Base-by-base conservation (phyloP, 106 monocot genomes). In the Alisma plantagoaquatica region DNA sequence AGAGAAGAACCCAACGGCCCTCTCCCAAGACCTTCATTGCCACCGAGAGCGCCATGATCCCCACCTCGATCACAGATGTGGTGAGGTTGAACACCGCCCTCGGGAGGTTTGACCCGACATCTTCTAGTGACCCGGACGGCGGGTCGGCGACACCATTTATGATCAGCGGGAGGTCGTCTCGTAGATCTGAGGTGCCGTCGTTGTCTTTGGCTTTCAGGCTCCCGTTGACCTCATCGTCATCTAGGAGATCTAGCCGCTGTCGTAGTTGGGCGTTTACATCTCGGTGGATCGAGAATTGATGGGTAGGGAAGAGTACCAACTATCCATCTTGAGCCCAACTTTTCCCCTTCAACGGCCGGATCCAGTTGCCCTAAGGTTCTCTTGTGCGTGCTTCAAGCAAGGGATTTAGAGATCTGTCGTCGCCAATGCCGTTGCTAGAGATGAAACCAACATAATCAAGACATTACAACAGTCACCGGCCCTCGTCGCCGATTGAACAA, bases 21-120 rank as follows among this genome's bases (percentile, higher is more conserved):
- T 76, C 83, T 11, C 79, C 53, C 74, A 90, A 79, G 27, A 83
- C 89, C 67, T 83, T 90, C 89, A 83, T 90, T 33, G 83, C 51
- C 22, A 83, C 89, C 2, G 89, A 80, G 8, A 90, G 83, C 14
- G 89, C 89, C 89, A 90, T 90, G 57, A 90, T 90, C 5, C 89
- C 89, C 5, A 83, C 89, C 16, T 83, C 89, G 43, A 90, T 83
- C 53, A 90, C 76, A 17, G 89, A 79, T 2, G 89, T 90, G 16
- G 89, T 79, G 23, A 90, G 83, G 53, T 90, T 90, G 74, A 90
- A 90, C 18, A 90, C 89, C 3, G 89, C 83, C 22, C 74, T 68
- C 6, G 80, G 61, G 41, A 83, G 41, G 26, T 66, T 77, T 4
- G 89, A 90, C 3, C 73, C 76, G 12, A 46, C 45, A 4, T 8